Evolutionary conservation across 2,329 filamentous ascomycete species (phyloP).

Genomic region (Xylogone sp.): DNA sequence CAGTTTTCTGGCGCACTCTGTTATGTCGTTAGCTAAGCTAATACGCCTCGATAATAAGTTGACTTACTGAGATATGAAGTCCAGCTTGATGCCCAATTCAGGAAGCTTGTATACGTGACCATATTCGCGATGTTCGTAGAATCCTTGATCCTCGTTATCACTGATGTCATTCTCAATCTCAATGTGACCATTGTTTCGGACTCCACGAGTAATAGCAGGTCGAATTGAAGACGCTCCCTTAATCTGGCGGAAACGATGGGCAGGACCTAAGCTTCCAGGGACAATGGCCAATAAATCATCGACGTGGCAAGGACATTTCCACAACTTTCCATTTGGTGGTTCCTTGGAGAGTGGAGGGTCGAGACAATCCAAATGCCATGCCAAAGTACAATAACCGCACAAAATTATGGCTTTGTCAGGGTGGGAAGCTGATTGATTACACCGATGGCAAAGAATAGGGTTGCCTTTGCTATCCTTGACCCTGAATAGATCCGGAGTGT

Average conservation of each 20-base stretch:
- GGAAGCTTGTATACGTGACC: constrained; percentile 64
- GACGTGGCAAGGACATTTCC: constrained; percentile 85
- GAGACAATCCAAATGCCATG: constrained; percentile 92
- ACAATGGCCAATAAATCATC: constrained; percentile 67
- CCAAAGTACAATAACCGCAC: constrained; percentile 76
- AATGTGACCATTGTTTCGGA: constrained; percentile 67
- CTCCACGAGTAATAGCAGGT: constrained; percentile 57
- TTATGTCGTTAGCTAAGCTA: constrained; percentile 4
- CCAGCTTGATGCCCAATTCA: constrained; percentile 61
- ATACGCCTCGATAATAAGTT: not conserved
- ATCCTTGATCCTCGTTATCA: constrained; percentile 45
- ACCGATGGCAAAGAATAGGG: constrained; percentile 72
- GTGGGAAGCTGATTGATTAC: constrained; percentile 60
- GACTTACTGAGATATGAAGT: constrained; percentile 65
- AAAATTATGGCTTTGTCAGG: constrained; percentile 70
- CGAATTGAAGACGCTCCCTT: constrained; percentile 50
- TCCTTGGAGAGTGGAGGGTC: constrained; percentile 79
- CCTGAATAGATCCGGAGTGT: constrained; percentile 63
- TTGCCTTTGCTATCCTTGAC: constrained; percentile 69
- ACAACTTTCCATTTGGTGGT: constrained; percentile 68
- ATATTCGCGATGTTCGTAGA: constrained; percentile 56
- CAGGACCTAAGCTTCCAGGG: constrained; percentile 52
- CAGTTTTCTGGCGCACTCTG: constrained; percentile 10
- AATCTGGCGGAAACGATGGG: constrained; percentile 58
- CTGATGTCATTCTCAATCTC: constrained; percentile 62